A percentile compares a stretch with the other conserved stretches of the same genome.
Evolutionary conservation across 1,284 basidiomycete genomes (phyloP).

Genomic region (Irpex lacteus): DNA sequence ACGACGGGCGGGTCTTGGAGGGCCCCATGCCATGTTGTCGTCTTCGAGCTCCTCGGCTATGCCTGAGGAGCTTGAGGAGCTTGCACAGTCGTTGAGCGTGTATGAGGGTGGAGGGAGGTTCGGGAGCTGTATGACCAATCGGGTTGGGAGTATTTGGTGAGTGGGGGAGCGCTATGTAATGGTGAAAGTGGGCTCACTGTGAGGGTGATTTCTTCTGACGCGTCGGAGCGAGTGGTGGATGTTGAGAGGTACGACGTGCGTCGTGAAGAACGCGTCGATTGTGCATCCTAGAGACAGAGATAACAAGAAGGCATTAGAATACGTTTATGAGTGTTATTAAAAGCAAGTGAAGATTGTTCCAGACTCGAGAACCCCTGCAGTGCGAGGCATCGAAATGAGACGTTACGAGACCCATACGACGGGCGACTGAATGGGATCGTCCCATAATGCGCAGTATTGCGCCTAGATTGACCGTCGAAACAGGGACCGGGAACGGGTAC

Average conservation of each 20-base stretch:
- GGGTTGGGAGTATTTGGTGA: background rate
- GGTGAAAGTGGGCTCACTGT: background rate
- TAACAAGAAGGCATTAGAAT: background rate
- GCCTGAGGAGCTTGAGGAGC: background rate
- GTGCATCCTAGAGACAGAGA: conserved; percentile 1
- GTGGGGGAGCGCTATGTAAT: background rate
- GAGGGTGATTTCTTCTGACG: background rate
- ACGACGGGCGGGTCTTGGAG: conserved; percentile 9
- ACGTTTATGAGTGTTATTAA: too few species aligned
- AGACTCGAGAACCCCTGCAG: too few species aligned
- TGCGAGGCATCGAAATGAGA: too few species aligned
- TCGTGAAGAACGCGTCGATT: conserved; percentile 3
- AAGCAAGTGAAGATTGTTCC: too few species aligned
- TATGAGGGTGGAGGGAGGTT: background rate
- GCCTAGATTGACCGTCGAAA: background rate
- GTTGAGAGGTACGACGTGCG: conserved; percentile 5
- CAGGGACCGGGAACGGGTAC: background rate
- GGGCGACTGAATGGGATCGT: background rate
- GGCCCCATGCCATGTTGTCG: conserved; percentile 29
- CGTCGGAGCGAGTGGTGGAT: background rate
- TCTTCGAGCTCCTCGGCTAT: conserved; percentile 29
- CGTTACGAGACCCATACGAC: too few species aligned
- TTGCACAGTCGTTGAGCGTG: background rate
- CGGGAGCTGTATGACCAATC: conserved; percentile 2
- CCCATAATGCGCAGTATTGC: background rate